Conservation (phyloP, 768 basidiomycete species). For the Sarcodon aspratus region DNA sequence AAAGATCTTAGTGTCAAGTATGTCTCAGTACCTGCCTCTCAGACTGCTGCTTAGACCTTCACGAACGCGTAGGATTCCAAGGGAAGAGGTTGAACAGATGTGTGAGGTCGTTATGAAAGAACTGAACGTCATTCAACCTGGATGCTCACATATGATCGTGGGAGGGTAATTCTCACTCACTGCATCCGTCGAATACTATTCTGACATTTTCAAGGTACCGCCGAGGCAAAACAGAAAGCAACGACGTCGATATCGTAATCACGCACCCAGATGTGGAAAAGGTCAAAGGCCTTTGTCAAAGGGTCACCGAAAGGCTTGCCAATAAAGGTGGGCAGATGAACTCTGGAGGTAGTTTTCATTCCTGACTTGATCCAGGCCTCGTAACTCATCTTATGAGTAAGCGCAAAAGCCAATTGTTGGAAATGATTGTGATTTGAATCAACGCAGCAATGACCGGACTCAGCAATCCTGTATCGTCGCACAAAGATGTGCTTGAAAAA, state of each 20-base stretch:
- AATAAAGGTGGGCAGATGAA: constrained; percentile 33
- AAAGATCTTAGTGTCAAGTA: constrained; percentile 43
- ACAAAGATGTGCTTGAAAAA: constrained; percentile 79
- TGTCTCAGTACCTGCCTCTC: constrained; percentile 3
- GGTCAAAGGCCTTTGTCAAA: constrained; percentile 52
- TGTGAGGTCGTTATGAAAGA: constrained; percentile 56
- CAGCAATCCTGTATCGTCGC: constrained; percentile 40
- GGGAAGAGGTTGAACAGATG: constrained; percentile 73
- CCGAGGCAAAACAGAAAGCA: constrained; percentile 69
- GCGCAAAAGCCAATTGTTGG: constrained; percentile 16
- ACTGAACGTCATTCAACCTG: constrained; percentile 47
- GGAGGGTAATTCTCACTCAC: constrained; percentile 48
- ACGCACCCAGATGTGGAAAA: constrained; percentile 49
- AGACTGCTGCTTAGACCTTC: background rate
- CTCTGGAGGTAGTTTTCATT: background rate
- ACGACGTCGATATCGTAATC: constrained; percentile 86
- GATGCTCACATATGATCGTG: constrained; percentile 64
- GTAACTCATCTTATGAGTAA: constrained; percentile 80
- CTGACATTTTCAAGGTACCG: constrained; percentile 46
- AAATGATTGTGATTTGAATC: background rate
- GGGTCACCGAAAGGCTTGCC: constrained; percentile 45
- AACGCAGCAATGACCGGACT: constrained; percentile 16
- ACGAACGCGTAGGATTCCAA: constrained; percentile 40
- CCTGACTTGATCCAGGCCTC: constrained; percentile 31
- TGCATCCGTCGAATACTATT: background rate